Conservation (phyloP, 495 filamentous ascomycete genomes). For the Aspergillus saccharolyticus region DNA sequence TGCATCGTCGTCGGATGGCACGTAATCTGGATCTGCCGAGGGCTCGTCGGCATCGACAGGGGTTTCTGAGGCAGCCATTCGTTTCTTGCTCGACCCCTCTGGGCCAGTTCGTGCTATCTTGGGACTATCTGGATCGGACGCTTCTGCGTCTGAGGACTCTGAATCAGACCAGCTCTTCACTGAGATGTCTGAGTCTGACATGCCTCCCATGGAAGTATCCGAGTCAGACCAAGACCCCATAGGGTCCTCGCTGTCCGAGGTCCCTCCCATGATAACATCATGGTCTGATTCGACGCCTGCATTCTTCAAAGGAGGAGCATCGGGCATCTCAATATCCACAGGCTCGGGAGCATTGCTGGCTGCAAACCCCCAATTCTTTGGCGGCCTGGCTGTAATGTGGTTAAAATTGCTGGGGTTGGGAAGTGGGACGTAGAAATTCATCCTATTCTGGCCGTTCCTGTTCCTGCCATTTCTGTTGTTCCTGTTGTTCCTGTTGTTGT, state of each 20-base stretch:
- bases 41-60: too few relatives aligned
- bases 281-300: too few relatives aligned
- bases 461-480: too few relatives aligned
- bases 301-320: not conserved
- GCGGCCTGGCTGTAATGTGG: not conserved
- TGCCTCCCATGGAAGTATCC: not conserved
- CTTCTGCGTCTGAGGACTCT: too few relatives aligned
- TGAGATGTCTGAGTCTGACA: not conserved
- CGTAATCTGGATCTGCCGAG: too few relatives aligned
- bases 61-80: too few relatives aligned
- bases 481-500: too few relatives aligned
- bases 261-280: not conserved
- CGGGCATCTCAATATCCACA: not conserved
- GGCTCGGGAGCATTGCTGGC: not conserved
- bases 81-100: too few relatives aligned
- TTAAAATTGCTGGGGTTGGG: not conserved
- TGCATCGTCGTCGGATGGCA: too few relatives aligned
- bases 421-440: not conserved
- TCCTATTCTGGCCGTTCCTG: not conserved
- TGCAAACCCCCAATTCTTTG: not conserved
- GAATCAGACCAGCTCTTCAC: not conserved
- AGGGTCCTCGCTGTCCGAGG: not conserved
- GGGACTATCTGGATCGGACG: not conserved
- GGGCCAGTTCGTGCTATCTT: not conserved
- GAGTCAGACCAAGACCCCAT: too few relatives aligned